Conservation (phyloP, 73 alveolate species). For the Paramecium pentaurelia region DNA sequence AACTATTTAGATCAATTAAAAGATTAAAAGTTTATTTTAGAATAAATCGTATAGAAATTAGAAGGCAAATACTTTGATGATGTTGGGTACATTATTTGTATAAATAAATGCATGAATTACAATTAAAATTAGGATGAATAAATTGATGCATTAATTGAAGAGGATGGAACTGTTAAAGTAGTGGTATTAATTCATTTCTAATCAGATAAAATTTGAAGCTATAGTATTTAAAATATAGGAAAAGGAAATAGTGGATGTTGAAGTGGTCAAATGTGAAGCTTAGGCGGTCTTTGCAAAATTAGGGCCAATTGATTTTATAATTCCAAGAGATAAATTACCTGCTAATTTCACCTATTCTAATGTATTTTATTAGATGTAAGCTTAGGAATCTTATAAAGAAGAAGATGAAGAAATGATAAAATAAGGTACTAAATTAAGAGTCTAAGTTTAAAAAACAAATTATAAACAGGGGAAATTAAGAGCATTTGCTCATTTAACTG, state of each 20-base stretch:
- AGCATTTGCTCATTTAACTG: conserved; percentile 7
- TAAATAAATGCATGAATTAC: neutral
- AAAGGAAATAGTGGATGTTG: conserved; percentile 29
- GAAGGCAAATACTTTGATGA: conserved; percentile 33
- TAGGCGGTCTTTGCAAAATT: neutral
- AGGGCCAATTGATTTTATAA: conserved; percentile 4
- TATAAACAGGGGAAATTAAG: conserved; percentile 15
- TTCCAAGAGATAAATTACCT: conserved; percentile 12
- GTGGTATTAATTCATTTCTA: neutral
- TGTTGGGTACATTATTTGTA: conserved; percentile 31
- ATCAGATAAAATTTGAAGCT: conserved; percentile 15
- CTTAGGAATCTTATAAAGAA: conserved; percentile 21
- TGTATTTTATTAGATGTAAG: neutral
- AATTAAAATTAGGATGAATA: neutral
- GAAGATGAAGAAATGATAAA: conserved; percentile 30
- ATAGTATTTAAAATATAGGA: neutral
- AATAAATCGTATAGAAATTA: conserved; percentile 1
- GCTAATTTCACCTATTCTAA: neutral
- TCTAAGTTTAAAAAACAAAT: neutral
- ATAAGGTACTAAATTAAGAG: conserved; percentile 35
- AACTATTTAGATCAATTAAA: conserved; percentile 28
- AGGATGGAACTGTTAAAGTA: conserved; percentile 4
- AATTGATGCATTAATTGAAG: conserved; percentile 46
- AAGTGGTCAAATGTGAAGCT: conserved; percentile 39
- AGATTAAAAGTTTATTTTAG: conserved; percentile 31